Evolutionary conservation across 805 yeast genomes (phyloP), one percentile per base, ranked within the genome.

Genomic region (Pichia exigua): DNA sequence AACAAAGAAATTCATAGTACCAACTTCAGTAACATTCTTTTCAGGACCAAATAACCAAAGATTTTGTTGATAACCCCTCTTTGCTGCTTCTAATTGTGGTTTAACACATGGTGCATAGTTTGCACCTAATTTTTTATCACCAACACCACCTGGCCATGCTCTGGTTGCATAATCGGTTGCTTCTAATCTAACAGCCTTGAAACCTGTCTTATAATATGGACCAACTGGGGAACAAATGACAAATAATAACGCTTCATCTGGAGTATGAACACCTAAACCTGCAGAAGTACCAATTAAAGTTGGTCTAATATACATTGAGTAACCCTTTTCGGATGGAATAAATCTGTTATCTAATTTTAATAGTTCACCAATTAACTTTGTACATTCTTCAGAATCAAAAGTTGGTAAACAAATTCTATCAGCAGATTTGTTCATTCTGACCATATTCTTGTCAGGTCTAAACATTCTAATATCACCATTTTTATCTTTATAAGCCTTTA

Each of bases 81-180:
- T 64, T 51, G 96, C 96, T 48, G 98, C 97, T 72, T 87, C 85
- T 61, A 79, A 74, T 73, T 89, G 97, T 32, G 98, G 97, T 66
- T 79, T 76, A 63, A 91, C 82, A 69, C 97, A 87, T 56, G 98
- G 97, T 44, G 97, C 99, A 66, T 92, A 92, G 76, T 92, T 92
- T 55, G 96, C 97, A 70, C 99, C 99, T 63, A 92, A 81, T 73
- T 92, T 92, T 71, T 81, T 85, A 80, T 92, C 86, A 72, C 99
- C 99, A 61, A 83, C 90, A 70, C 98, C 99, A 64, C 96, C 96
- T 66, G 98, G 98, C 98, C 98, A 92, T 30, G 99, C 98, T 75
- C 99, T 87, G 35, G 91, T 91, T 47, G 96, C 96, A 61, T 87
- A 83, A 66, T 89, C 96, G 38, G 97, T 91, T 59, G 98, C 97